A percentile compares a stretch with the other conserved stretches of the same genome.
Evolutionary conservation across 768 basidiomycete genomes (phyloP).

Genomic region (Lenzites betulinus): DNA sequence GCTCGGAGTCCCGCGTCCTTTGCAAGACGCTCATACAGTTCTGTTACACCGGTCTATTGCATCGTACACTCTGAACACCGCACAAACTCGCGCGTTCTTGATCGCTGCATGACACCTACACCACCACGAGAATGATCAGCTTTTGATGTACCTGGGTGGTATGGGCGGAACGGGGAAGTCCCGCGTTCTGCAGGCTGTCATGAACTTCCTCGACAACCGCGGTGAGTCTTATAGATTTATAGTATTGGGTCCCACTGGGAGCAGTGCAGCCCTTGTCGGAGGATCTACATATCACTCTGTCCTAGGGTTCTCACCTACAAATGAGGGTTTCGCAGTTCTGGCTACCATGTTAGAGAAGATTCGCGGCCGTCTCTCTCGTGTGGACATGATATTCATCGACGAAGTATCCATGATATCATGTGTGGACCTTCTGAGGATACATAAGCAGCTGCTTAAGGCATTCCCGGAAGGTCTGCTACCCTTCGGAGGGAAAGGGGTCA

Average conservation of each 20-base stretch:
- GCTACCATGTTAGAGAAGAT: too few relatives aligned
- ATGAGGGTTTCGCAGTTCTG: too few relatives aligned
- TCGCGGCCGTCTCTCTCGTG: conserved; percentile 21
- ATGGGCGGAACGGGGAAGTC: conserved; percentile 30
- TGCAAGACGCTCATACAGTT: not conserved
- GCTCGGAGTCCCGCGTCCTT: not conserved
- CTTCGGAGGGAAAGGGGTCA: too few relatives aligned
- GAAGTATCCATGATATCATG: conserved; percentile 44
- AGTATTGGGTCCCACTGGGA: conserved; percentile 24
- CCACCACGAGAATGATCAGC: not conserved
- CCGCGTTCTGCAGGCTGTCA: conserved; percentile 22
- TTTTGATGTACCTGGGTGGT: conserved; percentile 28
- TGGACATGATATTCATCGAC: conserved; percentile 44
- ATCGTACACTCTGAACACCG: conserved; percentile 14
- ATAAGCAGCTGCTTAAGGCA: too few relatives aligned
- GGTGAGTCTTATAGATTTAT: conserved; percentile 11
- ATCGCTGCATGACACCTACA: conserved; percentile 14
- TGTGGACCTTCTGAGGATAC: not conserved
- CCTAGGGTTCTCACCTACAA: conserved; percentile 2
- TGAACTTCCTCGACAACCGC: conserved; percentile 13
- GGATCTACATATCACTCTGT: conserved; percentile 28
- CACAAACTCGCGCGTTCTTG: conserved; percentile 15
- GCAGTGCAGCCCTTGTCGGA: conserved; percentile 21
- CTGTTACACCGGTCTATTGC: not conserved
- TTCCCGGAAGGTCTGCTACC: too few relatives aligned